Base-by-base conservation (phyloP, 768 basidiomycete species). In the Coprinopsis marcescibilis region DNA sequence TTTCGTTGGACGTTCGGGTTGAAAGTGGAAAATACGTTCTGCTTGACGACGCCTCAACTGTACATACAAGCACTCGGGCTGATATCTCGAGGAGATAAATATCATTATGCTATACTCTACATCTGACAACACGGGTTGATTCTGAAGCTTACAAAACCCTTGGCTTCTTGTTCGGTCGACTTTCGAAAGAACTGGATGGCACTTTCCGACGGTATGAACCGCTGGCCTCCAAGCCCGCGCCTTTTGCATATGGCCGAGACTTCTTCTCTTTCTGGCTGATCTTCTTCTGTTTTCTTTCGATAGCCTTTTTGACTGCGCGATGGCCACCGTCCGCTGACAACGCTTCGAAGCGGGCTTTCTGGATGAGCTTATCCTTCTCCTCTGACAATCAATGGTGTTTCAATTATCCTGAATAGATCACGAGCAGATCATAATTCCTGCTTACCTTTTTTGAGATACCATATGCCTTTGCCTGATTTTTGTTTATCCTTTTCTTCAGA, bases 261-360 rank as follows among this genome's bases (percentile, higher is more conserved):
- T 79, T 85, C 66, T 94, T 95, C 71, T 95, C 93, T 63, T 87
- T 92, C 64, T 91, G 89, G 42, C 76, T 75, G 15, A 84, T 69
- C 71, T 93, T 95, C 63, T 80, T 89, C 65, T 88, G 82, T 63
- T 82, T 92, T 75, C 88, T 94, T 56, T 89, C 89, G 23, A 95
- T 81, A 4, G 80, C 89, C 64, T 85, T 92, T 60, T 85, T 89
- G 43, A 94, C 87, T 1, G 90, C 4, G 52, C 55, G 30, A 57
- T 49, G 30, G 36, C 94, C 92, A 3, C 91, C 92, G 46, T 76
- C 69, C 14, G 75, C 62, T 19, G 59, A 60, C 23, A 65, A 57
- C 10, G 57, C 59, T 41, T 59, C 59, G 6, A 57, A 67, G n/a
- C 57, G 76, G 13, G 91, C 87, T 45, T 81, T 78, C 46, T 80